Percentiles rank a stretch among this genome's conserved stretches.
These are phyloP conservation scores for Parasarocladium wereldwijsianum DNA, from an alignment of 2,329 filamentous ascomycete genomes.

Conservation along the genomic window DNA sequence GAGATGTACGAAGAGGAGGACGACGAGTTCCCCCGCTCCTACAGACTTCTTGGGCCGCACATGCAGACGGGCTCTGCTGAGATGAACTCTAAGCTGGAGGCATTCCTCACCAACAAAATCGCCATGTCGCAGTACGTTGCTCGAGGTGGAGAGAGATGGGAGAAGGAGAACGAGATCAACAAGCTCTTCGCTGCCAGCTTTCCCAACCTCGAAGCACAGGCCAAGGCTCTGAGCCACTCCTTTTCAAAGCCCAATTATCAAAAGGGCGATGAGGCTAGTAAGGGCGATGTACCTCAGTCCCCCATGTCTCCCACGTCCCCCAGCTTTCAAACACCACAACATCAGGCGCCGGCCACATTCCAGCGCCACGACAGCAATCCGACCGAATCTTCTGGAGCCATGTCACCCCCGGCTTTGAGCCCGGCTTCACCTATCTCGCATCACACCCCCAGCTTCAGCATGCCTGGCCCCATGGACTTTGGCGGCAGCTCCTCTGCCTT, in stretches of 20 bases:
- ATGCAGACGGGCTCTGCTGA: constrained; percentile 44
- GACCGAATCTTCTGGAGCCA: constrained; percentile 9
- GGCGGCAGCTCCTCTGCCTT: constrained; percentile 19
- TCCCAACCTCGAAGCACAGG: constrained; percentile 18
- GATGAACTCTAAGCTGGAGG: constrained; percentile 45
- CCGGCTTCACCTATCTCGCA: constrained; percentile 11
- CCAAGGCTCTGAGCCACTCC: constrained; percentile 11
- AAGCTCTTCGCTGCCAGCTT: constrained; percentile 31
- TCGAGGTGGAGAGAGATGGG: constrained; percentile 20
- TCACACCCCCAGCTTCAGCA: constrained; percentile 11
- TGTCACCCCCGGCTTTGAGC: constrained; percentile 15
- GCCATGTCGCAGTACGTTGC: constrained; percentile 26
- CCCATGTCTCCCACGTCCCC: constrained; percentile 8
- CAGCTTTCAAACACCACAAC: constrained; percentile 10
- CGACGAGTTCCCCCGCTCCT: constrained; percentile 58
- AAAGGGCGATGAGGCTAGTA: background rate
- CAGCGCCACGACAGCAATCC: constrained; percentile 8
- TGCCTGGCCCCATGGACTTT: constrained; percentile 8
- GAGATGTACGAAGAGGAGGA: constrained; percentile 97
- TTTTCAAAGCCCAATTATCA: constrained; percentile 4
- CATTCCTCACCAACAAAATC: constrained; percentile 26
- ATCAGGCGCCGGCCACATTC: constrained; percentile 10
- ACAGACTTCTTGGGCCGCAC: constrained; percentile 46
- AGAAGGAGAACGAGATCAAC: constrained; percentile 29
- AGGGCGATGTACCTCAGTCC: constrained; percentile 6